Conservation (phyloP, 441 rosid genomes). For the Raphanus hybrid region DNA sequence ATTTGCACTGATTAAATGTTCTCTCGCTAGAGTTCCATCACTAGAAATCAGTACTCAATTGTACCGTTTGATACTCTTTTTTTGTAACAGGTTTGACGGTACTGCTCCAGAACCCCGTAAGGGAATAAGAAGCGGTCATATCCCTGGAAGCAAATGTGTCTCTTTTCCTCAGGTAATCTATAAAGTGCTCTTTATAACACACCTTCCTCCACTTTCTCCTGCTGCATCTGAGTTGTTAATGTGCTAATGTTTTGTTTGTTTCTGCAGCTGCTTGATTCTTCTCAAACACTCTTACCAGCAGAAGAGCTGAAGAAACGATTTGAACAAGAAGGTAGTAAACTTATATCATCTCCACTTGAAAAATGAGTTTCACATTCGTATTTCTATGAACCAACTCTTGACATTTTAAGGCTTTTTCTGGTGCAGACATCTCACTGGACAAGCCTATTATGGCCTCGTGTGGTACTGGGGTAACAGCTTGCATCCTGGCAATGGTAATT, state of each 20-base stretch:
- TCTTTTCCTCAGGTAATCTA: constrained; percentile 69
- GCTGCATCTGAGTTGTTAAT: background rate
- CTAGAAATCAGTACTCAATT: no score
- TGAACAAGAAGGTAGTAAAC: constrained; percentile 75
- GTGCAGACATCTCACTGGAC: constrained; percentile 50
- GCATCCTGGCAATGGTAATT: constrained; percentile 78
- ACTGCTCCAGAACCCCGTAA: constrained; percentile 86
- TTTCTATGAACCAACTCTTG: background rate
- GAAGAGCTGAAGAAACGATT: constrained; percentile 81
- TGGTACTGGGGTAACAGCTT: constrained; percentile 93
- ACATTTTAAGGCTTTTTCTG: background rate
- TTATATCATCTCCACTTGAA: background rate
- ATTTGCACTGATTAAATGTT: no score
- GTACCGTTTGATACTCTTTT: no score
- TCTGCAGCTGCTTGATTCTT: constrained; percentile 75
- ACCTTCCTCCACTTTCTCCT: background rate
- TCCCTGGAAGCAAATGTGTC: constrained; percentile 91
- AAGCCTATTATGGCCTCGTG: constrained; percentile 72
- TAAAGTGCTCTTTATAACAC: background rate
- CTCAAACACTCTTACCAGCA: constrained; percentile 66
- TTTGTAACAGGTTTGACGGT: constrained; percentile 72
- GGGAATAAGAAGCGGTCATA: constrained; percentile 90
- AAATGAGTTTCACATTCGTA: background rate
- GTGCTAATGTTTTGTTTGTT: background rate
- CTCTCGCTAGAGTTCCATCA: no score